Evolutionary conservation across 2,329 filamentous ascomycete species (phyloP).

Genomic region (Ophiosphaerella korrae): DNA sequence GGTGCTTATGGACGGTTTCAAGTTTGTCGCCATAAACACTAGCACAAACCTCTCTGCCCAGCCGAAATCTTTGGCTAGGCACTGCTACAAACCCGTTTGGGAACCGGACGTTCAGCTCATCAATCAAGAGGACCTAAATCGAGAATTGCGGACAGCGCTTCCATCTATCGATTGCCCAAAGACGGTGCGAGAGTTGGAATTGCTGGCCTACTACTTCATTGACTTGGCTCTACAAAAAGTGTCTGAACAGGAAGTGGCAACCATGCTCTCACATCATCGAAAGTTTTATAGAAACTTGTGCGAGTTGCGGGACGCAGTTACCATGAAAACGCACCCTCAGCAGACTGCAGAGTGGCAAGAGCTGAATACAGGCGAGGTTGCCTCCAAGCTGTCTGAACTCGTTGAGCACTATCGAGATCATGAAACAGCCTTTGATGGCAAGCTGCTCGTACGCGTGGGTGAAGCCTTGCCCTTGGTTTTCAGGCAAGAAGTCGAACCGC

Average conservation of each 20-base stretch:
- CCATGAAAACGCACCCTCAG: constrained; percentile 10
- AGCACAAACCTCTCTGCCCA: background rate
- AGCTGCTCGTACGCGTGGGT: constrained; percentile 16
- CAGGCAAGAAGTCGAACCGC: constrained; percentile 18
- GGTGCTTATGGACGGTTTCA: constrained; percentile 18
- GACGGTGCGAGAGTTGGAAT: constrained; percentile 13
- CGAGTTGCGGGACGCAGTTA: constrained; percentile 7
- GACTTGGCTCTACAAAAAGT: constrained; percentile 11
- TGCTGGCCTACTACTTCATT: constrained; percentile 18
- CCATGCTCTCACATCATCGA: constrained; percentile 18
- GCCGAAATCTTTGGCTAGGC: background rate
- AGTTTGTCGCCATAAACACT: constrained; percentile 14
- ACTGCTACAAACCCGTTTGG: constrained; percentile 15
- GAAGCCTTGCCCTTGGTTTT: constrained; percentile 15
- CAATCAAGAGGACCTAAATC: constrained; percentile 13
- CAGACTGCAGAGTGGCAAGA: constrained; percentile 19
- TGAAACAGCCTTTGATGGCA: constrained; percentile 15
- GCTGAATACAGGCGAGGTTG: constrained; percentile 5
- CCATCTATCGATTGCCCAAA: constrained; percentile 8
- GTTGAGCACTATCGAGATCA: constrained; percentile 14
- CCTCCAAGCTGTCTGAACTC: constrained; percentile 5
- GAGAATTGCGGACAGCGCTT: constrained; percentile 12
- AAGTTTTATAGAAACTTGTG: constrained; percentile 13
- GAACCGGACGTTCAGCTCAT: constrained; percentile 19
- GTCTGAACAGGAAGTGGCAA: background rate